phyloP scores from a whole-genome alignment of 2,329 filamentous ascomycete genomes.

The Alternaria burnsii region DNA sequence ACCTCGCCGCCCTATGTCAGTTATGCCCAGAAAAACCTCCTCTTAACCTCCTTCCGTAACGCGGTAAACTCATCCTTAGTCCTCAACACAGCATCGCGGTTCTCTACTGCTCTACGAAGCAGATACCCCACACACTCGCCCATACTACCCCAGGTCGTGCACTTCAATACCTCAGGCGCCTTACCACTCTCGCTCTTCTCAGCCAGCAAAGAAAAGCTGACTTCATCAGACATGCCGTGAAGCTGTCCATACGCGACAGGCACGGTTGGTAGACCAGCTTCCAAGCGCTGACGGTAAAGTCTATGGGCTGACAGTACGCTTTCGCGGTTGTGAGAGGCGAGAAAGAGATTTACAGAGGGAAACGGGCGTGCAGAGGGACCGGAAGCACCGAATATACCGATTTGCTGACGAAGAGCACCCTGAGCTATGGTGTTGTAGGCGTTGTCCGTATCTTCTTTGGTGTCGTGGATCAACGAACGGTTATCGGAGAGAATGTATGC shows the following conservation, averaged over 20 bases:
- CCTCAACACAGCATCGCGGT: constrained; percentile 66
- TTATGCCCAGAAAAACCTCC: constrained; percentile 29
- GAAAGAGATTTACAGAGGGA: constrained; percentile 66
- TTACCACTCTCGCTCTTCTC: constrained; percentile 40
- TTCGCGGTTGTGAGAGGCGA: constrained; percentile 83
- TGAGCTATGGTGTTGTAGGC: constrained; percentile 75
- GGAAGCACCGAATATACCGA: constrained; percentile 30
- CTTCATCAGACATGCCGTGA: constrained; percentile 95
- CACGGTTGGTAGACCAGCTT: constrained; percentile 55
- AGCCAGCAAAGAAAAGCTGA: constrained; percentile 64
- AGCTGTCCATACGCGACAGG: constrained; percentile 77
- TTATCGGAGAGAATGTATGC: constrained; percentile 64
- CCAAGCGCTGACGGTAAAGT: constrained; percentile 52
- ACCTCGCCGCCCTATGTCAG: no score
- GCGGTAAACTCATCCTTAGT: constrained; percentile 44
- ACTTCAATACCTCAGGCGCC: constrained; percentile 62
- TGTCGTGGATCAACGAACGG: constrained; percentile 61
- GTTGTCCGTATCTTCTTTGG: constrained; percentile 63
- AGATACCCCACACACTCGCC: constrained; percentile 83
- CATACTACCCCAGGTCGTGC: constrained; percentile 65
- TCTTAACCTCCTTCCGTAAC: constrained; percentile 35
- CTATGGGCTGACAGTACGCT: constrained; percentile 68
- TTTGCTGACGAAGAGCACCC: constrained; percentile 53
- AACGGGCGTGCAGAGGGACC: constrained; percentile 37
- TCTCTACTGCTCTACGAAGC: constrained; percentile 65